Evolutionary conservation across 768 basidiomycete genomes (phyloP).

Genomic region (Roridomyces roridus): DNA sequence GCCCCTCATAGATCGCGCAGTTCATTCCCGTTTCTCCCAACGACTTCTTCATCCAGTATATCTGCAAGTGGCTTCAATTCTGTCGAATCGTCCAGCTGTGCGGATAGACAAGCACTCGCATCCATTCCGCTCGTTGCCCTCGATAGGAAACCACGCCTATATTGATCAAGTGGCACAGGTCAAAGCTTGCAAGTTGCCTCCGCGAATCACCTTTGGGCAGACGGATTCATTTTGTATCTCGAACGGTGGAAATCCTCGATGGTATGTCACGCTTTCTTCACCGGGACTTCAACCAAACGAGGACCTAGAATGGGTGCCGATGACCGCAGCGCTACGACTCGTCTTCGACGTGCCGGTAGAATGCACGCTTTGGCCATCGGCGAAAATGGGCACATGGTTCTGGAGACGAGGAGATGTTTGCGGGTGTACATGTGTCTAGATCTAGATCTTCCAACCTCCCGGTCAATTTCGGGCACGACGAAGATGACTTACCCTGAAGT

Average conservation of each 20-base stretch:
- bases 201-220: conserved; percentile 2
- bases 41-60: neutral
- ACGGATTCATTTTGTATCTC: neutral
- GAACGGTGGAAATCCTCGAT: neutral
- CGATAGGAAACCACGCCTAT: neutral
- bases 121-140: neutral
- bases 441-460: neutral
- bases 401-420: conserved; percentile 4
- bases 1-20: no score
- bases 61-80: conserved; percentile 1
- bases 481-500: conserved; percentile 1
- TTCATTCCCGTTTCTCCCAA: no score
- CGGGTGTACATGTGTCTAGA: neutral
- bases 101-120: neutral
- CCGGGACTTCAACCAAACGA: neutral
- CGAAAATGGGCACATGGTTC: conserved; percentile 1
- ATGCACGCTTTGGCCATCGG: neutral
- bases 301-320: neutral
- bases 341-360: neutral
- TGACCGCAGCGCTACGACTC: neutral
- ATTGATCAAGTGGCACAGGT: neutral
- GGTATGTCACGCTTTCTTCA: neutral
- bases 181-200: neutral
- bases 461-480: neutral
- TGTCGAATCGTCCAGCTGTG: neutral